These are phyloP conservation scores for Linanthus parryae DNA, from an alignment of 148 eudicot species.

Conservation along the genomic window DNA sequence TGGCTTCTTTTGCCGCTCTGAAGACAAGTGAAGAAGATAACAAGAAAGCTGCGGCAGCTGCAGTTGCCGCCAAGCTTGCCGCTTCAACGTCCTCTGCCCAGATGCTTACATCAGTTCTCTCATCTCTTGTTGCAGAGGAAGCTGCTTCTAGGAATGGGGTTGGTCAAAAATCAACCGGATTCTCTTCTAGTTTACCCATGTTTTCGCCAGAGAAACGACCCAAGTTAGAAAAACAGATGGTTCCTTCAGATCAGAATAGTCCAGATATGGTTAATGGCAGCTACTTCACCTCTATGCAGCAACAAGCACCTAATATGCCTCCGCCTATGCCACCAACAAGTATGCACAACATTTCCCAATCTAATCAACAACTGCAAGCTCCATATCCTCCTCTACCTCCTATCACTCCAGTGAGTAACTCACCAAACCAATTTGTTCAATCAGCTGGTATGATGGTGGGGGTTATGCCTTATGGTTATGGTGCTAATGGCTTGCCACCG, in stretches of 20 bases:
- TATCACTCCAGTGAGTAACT: constrained; percentile 23
- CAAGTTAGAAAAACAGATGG: constrained; percentile 36
- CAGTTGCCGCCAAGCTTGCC: constrained; percentile 90
- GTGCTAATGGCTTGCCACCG: constrained; percentile 39
- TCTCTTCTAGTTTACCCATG: constrained; percentile 21
- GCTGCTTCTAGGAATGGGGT: constrained; percentile 56
- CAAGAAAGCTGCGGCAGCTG: constrained; percentile 83
- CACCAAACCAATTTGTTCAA: constrained; percentile 52
- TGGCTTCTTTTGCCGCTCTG: constrained; percentile 37
- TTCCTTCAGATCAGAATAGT: constrained; percentile 28
- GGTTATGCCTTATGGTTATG: constrained; percentile 51
- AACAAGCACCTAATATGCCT: constrained; percentile 20
- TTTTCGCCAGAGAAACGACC: constrained; percentile 59
- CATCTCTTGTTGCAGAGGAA: constrained; percentile 91
- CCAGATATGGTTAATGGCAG: constrained; percentile 30
- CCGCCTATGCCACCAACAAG: constrained; percentile 14
- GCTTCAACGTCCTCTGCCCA: constrained; percentile 91
- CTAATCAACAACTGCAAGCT: constrained; percentile 25
- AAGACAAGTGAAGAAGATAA: constrained; percentile 57
- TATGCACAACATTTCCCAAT: constrained; percentile 22
- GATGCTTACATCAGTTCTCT: constrained; percentile 83
- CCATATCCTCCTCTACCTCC: constrained; percentile 48
- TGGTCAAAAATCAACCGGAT: constrained; percentile 32
- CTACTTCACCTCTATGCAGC: constrained; percentile 34
- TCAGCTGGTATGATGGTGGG: constrained; percentile 55